Base-by-base conservation (phyloP, 2,329 filamentous ascomycete species). In the Cladosporium sp. region DNA sequence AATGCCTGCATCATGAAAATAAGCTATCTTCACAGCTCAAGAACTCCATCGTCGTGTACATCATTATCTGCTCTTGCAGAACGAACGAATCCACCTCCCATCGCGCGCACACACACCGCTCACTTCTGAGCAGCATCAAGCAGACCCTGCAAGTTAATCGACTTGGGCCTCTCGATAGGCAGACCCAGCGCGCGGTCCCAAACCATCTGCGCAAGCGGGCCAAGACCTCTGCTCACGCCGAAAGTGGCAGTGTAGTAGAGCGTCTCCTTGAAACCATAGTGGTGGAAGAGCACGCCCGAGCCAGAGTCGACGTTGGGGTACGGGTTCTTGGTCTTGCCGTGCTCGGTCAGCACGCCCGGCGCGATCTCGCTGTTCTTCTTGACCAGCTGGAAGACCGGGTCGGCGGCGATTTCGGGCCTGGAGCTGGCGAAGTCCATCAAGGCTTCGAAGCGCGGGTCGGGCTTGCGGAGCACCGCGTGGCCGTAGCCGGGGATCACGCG, bases 91-190 rank as follows among this genome's bases (percentile, higher is more conserved):
- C 22, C 5, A 27, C 22, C 22, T 9, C 4, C 22, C 4, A 27
- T 5, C 22, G 9, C 22, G 9, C 5, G 9, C 22, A 27, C 22
- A 27, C 22, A 4, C 32, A 2, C 18, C 27, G 13, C 25, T 43
- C 30, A 50, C 41, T 43, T 50, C 49, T 68, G 64, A 19, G 73
- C 70, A 59, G 72, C 69, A 60, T 91, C 85, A 59, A 95, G 73
- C 59, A 98, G 74, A 9, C 92, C 92, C 69, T 88, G 79, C 50
- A 98, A 76, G 72, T 95, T 93, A 67, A 97, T 95, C 72, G 88
- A 95, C 86, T 98, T 98, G 43, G 93, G 93, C 55, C 92, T 79
- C 82, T 98, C 93, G 64, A 98, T 98, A 9, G 93, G 93, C 66
- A 97, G 76, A 48, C 93, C 93, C 55, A 98, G 73, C 13, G 91